Evolutionary conservation across 176 grass and related monocot species (phyloP), one percentile per base, ranked within the genome.

Genomic region (Microstegium vimineum): DNA sequence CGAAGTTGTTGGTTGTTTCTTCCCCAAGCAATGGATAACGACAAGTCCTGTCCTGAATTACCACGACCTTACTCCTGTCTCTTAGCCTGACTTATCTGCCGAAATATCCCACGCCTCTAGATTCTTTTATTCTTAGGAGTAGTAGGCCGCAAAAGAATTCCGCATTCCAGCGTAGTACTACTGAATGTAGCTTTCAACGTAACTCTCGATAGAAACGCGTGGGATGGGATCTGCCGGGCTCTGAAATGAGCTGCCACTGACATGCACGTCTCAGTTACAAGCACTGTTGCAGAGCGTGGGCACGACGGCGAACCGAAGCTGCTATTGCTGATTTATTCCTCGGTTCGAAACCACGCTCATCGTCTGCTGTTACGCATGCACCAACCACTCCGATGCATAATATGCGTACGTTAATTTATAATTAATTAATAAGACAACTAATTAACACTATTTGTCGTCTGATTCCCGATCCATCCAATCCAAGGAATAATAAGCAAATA

Each of bases 21-120:
- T 78, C 69, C 61, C 82, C 76, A 89, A 81, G 82, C 52, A 89
- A 81, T 28, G 9, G 41, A 76, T 51, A 81, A 35, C 64, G 79
- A 67, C 12, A 8, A 40, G 70, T 81, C 70, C 18, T n/a, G 10
- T 47, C 87, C 38, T 20, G 82, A 89, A 89, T 56, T 89, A 89
- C 82, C 82, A 35, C 43, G 31, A n/a, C 26, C 40, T 81, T 31
- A 7, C 38, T 84, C 34, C 64, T 9, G 34, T 83, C 43, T 61
- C 13, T 5, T 61, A 61, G 67, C 79, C 9, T 72, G 67, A 45
- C 67, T 47, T 2, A 11, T 28, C 2, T 16, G 45, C 28, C 43
- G 26, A 79, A 56, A 30, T 79, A 68, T 74, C 71, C 35, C 23
- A 18, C 10, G 65, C 4, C 8, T 84, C 33, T 20, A 56, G 31